These are phyloP conservation scores for Phialocephala subalpina DNA, from an alignment of 2,329 filamentous ascomycete species.

Conservation along the genomic window DNA sequence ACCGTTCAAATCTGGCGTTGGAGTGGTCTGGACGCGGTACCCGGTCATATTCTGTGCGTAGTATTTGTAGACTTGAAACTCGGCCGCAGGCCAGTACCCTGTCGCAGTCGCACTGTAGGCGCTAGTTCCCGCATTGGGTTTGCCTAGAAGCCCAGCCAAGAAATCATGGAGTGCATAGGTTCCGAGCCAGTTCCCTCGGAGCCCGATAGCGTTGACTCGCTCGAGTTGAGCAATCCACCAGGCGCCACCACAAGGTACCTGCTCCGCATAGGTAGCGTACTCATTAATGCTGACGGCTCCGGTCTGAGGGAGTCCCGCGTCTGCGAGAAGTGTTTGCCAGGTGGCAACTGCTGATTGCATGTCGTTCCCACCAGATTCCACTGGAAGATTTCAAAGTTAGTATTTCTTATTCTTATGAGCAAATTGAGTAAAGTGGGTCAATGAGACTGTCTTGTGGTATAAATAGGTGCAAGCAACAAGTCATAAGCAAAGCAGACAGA, in stretches of 20 bases:
- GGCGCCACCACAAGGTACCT: constrained; percentile 30
- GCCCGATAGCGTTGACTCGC: constrained; percentile 32
- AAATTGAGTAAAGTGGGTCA: too few species aligned
- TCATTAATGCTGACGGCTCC: constrained; percentile 37
- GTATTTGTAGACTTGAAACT: constrained; percentile 57
- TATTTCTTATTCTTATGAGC: too few species aligned
- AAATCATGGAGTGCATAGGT: constrained; percentile 35
- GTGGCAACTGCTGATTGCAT: constrained; percentile 39
- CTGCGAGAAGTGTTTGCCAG: constrained; percentile 40
- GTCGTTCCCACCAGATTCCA: constrained; percentile 45
- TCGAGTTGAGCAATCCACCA: constrained; percentile 39
- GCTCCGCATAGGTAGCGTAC: constrained; percentile 32
- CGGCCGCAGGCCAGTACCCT: constrained; percentile 50
- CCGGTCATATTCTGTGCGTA: constrained; percentile 55
- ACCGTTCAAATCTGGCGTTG: constrained; percentile 36
- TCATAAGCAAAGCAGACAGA: too few species aligned
- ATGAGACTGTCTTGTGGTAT: too few species aligned
- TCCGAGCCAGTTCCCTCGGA: constrained; percentile 36
- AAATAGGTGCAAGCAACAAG: too few species aligned
- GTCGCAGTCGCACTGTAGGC: constrained; percentile 32
- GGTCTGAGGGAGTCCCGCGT: constrained; percentile 30
- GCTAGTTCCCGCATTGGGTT: constrained; percentile 28
- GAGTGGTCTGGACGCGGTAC: constrained; percentile 46
- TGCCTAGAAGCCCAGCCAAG: constrained; percentile 35
- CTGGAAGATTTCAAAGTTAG: too few species aligned